Percentiles rank a stretch among this genome's conserved stretches.
Evolutionary conservation across 495 filamentous ascomycete species (phyloP).

Genomic region (Penicillium macrosclerotiorum): DNA sequence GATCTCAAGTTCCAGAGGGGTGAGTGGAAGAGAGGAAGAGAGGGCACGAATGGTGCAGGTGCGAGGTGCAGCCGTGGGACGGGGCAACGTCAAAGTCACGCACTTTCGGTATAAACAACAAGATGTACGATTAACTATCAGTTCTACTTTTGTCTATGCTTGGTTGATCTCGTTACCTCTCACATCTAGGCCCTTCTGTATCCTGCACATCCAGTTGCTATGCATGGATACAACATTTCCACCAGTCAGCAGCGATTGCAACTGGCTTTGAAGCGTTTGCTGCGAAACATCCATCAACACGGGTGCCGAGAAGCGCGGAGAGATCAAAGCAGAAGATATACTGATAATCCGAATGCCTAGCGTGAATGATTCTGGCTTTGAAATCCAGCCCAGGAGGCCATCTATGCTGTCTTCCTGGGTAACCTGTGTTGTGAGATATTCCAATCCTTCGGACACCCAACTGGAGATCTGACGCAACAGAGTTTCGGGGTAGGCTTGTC

Average conservation of each 20-base stretch:
- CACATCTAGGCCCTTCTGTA: constrained; percentile 23
- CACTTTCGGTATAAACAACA: no score
- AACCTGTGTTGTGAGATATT: constrained; percentile 38
- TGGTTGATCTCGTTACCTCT: background rate
- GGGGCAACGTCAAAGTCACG: no score
- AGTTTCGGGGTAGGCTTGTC: constrained; percentile 18
- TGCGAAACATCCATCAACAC: constrained; percentile 23
- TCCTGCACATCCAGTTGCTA: constrained; percentile 34
- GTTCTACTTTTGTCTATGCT: background rate
- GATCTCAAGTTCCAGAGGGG: no score
- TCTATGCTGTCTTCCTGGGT: constrained; percentile 37
- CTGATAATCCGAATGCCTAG: constrained; percentile 58
- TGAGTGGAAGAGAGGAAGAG: background rate
- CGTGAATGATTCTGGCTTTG: constrained; percentile 68
- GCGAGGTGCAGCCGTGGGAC: no score
- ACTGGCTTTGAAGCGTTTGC: constrained; percentile 14
- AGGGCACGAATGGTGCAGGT: no score
- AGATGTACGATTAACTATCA: constrained; percentile 5
- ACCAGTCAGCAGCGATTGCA: constrained; percentile 19
- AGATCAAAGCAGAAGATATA: constrained; percentile 42
- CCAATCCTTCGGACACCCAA: constrained; percentile 62
- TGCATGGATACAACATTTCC: constrained; percentile 31
- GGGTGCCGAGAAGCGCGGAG: constrained; percentile 34
- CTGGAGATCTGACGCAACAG: constrained; percentile 27
- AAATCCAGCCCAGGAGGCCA: constrained; percentile 70